Base-by-base conservation (phyloP, 2,329 filamentous ascomycete genomes). In the Berkeleyomyces basicola region DNA sequence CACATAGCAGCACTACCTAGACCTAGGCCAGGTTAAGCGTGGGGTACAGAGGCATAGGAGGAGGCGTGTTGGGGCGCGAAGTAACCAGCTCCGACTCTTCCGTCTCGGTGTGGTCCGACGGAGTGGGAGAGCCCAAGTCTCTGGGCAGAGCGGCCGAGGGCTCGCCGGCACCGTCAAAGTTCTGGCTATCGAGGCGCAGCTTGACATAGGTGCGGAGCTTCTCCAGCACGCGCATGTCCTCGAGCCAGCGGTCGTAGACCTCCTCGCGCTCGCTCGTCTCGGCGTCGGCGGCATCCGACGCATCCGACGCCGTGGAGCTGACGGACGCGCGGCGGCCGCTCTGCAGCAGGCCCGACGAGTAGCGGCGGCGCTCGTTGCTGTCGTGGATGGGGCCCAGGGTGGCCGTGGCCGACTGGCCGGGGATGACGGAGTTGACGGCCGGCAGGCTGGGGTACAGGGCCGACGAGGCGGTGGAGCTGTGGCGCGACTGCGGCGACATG, bases 391-490 rank as follows among this genome's bases (percentile, higher is more conserved):
- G 80, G 1, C 86, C 88, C 14, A 92, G 80, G 31, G 85, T 86
- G 11, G 87, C 84, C 1, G 87, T 84, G 44, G 84, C 82, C 2
- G 83, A 81, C 66, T 86, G 84, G 39, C 84, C 79, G 1, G 81
- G 79, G 69, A 86, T 88, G 71, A 86, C 85, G 53, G 84, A 80
- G 64, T 81, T 84, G 60, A 88, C 84, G 55, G 87, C 81, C 2
- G 74, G 74, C 40, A 93, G 80, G 66, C 78, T 88, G 16, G 88
- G 88, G 72, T 93, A 93, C 74, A 88, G 82, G 69, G 82, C 81
- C 53, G 80, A 80, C 55, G 82, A 82, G 33, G 78, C 73, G 4
- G 78, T 79, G 1, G 81, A 81, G 68, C 78, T 80, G 70, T 85
- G 81, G 62, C 85, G 80, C 10, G 81, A 82, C 53, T 80, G 78